Conservation (phyloP, 208 protist species). For the Leptomonas seymouri region DNA sequence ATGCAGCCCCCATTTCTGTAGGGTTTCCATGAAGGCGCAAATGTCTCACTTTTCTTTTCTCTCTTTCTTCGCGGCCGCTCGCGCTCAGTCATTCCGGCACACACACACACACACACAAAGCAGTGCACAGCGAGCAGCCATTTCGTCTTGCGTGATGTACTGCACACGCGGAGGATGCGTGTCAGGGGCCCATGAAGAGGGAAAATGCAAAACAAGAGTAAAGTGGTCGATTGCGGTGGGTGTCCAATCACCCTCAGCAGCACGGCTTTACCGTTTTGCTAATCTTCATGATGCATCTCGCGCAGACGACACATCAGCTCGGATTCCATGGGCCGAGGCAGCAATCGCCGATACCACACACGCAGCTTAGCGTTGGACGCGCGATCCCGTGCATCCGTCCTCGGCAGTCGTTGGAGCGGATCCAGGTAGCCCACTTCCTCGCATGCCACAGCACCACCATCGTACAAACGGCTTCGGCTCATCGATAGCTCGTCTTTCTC, state of each 20-base stretch:
- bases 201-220: background rate
- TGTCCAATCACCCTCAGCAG: too few species aligned
- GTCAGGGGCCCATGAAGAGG: background rate
- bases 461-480: background rate
- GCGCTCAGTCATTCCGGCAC: too few species aligned
- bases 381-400: slow-evolving; percentile 13
- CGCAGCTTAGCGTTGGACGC: slow-evolving; percentile 5
- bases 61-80: too few species aligned
- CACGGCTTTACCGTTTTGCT: background rate
- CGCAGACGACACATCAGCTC: slow-evolving; percentile 21
- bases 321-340: background rate
- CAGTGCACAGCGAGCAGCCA: too few species aligned
- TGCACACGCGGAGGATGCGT: too few species aligned
- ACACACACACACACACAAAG: too few species aligned
- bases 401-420: slow-evolving; percentile 26
- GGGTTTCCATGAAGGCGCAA: too few species aligned
- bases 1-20: too few species aligned
- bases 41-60: too few species aligned
- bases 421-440: slow-evolving; percentile 10
- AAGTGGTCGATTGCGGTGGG: background rate
- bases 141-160: too few species aligned
- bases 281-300: slow-evolving; percentile 5
- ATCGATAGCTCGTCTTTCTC: background rate
- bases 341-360: slow-evolving; percentile 29
- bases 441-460: background rate